Base-by-base conservation (phyloP, 345 rosid species). In the Theobroma cacao region DNA sequence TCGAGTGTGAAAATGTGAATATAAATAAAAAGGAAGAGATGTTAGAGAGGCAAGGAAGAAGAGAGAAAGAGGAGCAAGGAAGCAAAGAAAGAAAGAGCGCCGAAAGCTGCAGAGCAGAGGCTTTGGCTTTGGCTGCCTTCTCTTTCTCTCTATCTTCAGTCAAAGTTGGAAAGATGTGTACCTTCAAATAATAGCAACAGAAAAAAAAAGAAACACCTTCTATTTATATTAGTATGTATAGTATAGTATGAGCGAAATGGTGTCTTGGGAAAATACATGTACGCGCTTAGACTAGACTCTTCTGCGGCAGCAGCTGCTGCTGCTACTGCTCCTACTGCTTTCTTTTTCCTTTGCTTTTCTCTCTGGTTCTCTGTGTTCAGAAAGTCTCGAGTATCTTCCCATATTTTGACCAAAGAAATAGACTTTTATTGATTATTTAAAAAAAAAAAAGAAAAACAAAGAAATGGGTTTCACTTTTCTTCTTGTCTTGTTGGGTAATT, bases 31-130 rank as follows among this genome's bases (percentile, higher is more conserved):
- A 28, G 15, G 14, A 7, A 40, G 15, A 63, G 20, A 26, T 17
- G 14, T n/a, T 41, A n/a, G 14, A 61, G 18, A 38, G 48, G 26
- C 28, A 68, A 63, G 5, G 53, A 47, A 68, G 47, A 75, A 13
- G 48, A 78, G 73, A 56, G 65, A 26, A 20, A 74, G 63, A 59
- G 61, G 76, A 24, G 10, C 71, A 68, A 67, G 72, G 34, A 48
- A 15, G 73, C 10, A 61, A 36, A 72, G 68, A 77, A 38, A 75
- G 80, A 72, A 75, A 82, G 34, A 82, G 87, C 86, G 86, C 81
- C 85, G 81, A 87, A 86, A 85, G 89, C 87, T 84, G 87, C 81
- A 18, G 26, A 63, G 87, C 81, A 18, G 26, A 63, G 60, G 80
- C 78, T 72, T 67, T 73, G 79, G 81, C 79, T 72, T 70, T 68